Conservation (phyloP, 1,284 basidiomycete species). For the Tilletiaria anomala region DNA sequence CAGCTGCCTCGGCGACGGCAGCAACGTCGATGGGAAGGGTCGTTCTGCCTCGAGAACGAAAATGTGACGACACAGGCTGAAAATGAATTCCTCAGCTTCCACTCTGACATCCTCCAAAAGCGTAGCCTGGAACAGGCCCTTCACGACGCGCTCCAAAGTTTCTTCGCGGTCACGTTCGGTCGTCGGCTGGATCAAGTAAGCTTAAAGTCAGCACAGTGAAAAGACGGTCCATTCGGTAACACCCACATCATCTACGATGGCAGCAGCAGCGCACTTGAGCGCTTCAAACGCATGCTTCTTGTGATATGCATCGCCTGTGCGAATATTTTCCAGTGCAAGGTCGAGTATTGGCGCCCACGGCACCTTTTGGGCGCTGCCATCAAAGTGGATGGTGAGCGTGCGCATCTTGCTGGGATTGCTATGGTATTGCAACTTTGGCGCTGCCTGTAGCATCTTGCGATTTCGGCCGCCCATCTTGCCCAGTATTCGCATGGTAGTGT, state of each 20-base stretch:
- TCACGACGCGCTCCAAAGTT: slow-evolving; percentile 54
- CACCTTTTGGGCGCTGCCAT: too few species aligned
- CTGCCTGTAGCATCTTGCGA: slow-evolving; percentile 60
- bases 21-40: too few species aligned
- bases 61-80: slow-evolving; percentile 54
- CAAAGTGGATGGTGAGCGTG: too few species aligned
- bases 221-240: too few species aligned
- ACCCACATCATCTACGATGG: slow-evolving; percentile 58
- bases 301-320: slow-evolving; percentile 51
- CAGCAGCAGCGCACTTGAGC: slow-evolving; percentile 58
- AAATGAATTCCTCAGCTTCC: slow-evolving; percentile 55
- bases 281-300: slow-evolving; percentile 63
- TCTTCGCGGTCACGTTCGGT: slow-evolving; percentile 54
- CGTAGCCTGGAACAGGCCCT: slow-evolving; percentile 62
- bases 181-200: slow-evolving; percentile 39
- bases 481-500: slow-evolving; percentile 88
- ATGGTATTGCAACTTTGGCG: too few species aligned
- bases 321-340: slow-evolving; percentile 56
- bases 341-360: slow-evolving; percentile 53
- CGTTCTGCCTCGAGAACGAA: slow-evolving; percentile 44
- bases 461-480: slow-evolving; percentile 95
- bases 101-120: slow-evolving; percentile 56
- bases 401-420: too few species aligned
- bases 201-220: too few species aligned
- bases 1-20: too few species aligned